phyloP scores from a whole-genome alignment of 2,329 filamentous ascomycete genomes.

The Calonectria henricotiae region DNA sequence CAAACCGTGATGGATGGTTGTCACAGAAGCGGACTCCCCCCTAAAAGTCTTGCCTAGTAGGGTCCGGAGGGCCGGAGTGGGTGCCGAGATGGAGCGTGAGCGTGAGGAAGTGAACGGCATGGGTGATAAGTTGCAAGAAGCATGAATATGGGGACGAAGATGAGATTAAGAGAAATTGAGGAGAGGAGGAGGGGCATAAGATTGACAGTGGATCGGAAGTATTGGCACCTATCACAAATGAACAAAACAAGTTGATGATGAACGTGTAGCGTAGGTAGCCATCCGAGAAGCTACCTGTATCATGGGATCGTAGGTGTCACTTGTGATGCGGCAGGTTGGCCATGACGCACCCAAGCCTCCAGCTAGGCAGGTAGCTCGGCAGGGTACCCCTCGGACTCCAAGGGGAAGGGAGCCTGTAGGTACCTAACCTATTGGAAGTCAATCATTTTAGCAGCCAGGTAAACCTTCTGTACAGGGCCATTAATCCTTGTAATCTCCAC shows the following conservation, averaged over 20 bases:
- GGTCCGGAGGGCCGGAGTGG: constrained; percentile 27
- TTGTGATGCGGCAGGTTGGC: constrained; percentile 15
- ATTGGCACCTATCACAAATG: constrained; percentile 9
- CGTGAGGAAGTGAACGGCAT: constrained; percentile 31
- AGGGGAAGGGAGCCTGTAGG: constrained; percentile 1
- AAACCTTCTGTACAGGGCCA: constrained; percentile 19
- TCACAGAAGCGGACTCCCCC: constrained; percentile 21
- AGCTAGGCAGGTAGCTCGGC: neutral
- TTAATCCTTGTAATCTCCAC: constrained; percentile 34
- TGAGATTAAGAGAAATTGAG: constrained; percentile 21
- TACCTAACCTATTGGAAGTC: constrained; percentile 19
- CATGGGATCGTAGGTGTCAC: constrained; percentile 33
- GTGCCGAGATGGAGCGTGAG: constrained; percentile 15
- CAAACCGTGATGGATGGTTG: constrained; percentile 37
- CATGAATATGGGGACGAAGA: constrained; percentile 31
- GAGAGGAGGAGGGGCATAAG: constrained; percentile 2
- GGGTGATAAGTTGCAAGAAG: constrained; percentile 34
- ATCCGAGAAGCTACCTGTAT: constrained; percentile 21
- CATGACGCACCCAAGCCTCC: constrained; percentile 26
- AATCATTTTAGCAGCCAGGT: constrained; percentile 1
- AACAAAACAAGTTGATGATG: neutral
- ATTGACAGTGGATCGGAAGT: constrained; percentile 5
- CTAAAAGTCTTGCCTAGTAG: neutral
- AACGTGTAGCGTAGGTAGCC: neutral
- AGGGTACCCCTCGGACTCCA: neutral